Conservation (phyloP, 331 rosid species). For the Dryas integrifolia region DNA sequence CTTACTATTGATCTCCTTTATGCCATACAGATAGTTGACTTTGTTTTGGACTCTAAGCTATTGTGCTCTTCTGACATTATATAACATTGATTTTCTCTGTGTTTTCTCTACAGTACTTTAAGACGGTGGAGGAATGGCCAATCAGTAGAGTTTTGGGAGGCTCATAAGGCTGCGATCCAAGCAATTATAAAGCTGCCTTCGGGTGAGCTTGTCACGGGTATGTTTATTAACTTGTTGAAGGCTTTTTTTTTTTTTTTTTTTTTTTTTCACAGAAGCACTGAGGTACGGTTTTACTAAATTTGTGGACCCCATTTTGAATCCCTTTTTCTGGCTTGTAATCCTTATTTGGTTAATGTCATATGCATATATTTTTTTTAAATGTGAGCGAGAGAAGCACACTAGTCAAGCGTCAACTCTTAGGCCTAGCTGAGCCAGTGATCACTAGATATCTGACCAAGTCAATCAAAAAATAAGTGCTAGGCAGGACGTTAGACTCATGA, state of each 20-base stretch:
- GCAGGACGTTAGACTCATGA: background rate
- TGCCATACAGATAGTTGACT: background rate
- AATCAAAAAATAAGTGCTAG: too few species aligned
- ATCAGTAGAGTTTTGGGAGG: slow-evolving; percentile 70
- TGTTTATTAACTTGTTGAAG: slow-evolving; percentile 15
- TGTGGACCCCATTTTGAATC: background rate
- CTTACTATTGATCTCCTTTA: background rate
- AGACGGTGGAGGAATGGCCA: slow-evolving; percentile 85
- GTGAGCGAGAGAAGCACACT: background rate
- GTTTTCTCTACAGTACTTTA: slow-evolving; percentile 54
- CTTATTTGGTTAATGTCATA: background rate
- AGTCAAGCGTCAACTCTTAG: background rate
- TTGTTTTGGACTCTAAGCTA: background rate
- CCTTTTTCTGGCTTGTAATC: slow-evolving; percentile 6
- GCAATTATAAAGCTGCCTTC: slow-evolving; percentile 80
- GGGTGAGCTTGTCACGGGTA: slow-evolving; percentile 87
- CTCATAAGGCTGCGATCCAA: slow-evolving; percentile 80
- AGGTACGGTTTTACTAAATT: background rate
- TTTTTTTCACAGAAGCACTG: background rate
- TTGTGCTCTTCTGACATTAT: background rate
- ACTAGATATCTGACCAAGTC: background rate
- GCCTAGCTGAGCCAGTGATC: background rate
- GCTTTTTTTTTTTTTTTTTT: slow-evolving; percentile 2
- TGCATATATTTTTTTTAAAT: background rate
- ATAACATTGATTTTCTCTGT: slow-evolving; percentile 11